A percentile compares a stretch with the other conserved stretches of the same genome.
Evolutionary conservation across 2,329 filamentous ascomycete species (phyloP).

Genomic region (Trichocomaceae sp.): DNA sequence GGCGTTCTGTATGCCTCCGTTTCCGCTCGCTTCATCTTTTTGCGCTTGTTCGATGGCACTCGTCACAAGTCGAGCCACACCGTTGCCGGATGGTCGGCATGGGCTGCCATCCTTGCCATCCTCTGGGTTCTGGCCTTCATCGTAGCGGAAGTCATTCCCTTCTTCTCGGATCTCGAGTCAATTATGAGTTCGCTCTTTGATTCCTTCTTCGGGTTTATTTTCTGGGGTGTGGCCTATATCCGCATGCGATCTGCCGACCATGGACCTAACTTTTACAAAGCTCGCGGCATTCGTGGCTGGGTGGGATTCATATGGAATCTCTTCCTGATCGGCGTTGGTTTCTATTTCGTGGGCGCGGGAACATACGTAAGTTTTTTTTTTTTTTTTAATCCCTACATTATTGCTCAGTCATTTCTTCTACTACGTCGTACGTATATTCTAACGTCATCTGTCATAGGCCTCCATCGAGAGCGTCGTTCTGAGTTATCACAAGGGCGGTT

Average conservation of each 20-base stretch:
- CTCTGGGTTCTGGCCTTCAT: slow-evolving; percentile 82
- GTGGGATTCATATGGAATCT: slow-evolving; percentile 55
- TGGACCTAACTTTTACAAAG: slow-evolving; percentile 35
- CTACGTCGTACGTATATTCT: neutral
- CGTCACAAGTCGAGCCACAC: slow-evolving; percentile 77
- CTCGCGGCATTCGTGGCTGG: slow-evolving; percentile 39
- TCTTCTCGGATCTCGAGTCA: slow-evolving; percentile 67
- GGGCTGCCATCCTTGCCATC: slow-evolving; percentile 61
- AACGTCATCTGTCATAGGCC: slow-evolving; percentile 24
- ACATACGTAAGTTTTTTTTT: slow-evolving; percentile 58
- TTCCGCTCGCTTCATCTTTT: slow-evolving; percentile 84
- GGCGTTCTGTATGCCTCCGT: slow-evolving; percentile 88
- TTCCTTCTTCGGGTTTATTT: slow-evolving; percentile 77
- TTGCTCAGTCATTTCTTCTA: no score
- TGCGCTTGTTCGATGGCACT: slow-evolving; percentile 74
- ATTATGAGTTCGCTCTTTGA: slow-evolving; percentile 70
- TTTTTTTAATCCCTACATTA: no score
- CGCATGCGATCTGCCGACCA: slow-evolving; percentile 39
- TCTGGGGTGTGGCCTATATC: slow-evolving; percentile 53
- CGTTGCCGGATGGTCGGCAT: slow-evolving; percentile 69
- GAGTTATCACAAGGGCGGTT: slow-evolving; percentile 58
- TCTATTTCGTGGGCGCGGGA: slow-evolving; percentile 75
- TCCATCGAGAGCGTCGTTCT: slow-evolving; percentile 50
- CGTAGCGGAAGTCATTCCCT: slow-evolving; percentile 87
- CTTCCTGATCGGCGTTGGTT: slow-evolving; percentile 63